A percentile compares a stretch with the other conserved stretches of the same genome.
These are phyloP conservation scores for Kwoniella sp. DNA, from an alignment of 768 basidiomycete genomes.

Conservation along the genomic window DNA sequence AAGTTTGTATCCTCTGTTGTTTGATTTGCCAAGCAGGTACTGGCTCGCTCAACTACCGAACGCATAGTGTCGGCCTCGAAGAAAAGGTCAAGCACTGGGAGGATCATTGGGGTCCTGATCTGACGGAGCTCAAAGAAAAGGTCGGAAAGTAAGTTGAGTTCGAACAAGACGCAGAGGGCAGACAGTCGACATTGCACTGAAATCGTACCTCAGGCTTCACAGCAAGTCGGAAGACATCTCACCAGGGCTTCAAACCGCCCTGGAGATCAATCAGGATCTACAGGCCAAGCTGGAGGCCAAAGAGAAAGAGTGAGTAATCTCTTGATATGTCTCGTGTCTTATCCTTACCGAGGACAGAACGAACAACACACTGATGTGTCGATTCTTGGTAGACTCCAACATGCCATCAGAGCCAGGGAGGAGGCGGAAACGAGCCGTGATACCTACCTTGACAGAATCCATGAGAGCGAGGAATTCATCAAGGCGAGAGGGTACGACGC, in stretches of 20 bases:
- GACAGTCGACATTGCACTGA: background rate
- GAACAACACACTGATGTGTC: background rate
- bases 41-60: too few relatives aligned
- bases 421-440: background rate
- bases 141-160: too few relatives aligned
- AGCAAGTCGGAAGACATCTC: background rate
- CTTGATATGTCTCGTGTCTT: too few relatives aligned
- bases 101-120: too few relatives aligned
- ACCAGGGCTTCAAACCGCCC: background rate
- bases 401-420: background rate
- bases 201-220: background rate
- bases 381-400: background rate
- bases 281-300: background rate
- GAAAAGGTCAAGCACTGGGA: too few relatives aligned
- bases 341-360: background rate
- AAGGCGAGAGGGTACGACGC: slow-evolving; percentile 4
- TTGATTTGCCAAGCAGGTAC: too few relatives aligned
- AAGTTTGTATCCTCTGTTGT: too few relatives aligned
- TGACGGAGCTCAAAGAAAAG: too few relatives aligned
- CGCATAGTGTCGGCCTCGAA: too few relatives aligned
- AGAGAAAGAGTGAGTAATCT: slow-evolving; percentile 2
- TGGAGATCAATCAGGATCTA: background rate
- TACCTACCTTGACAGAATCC: background rate
- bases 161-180: too few relatives aligned
- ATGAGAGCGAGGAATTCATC: background rate